Evolutionary conservation across 805 yeast species (phyloP), one percentile per base, ranked within the genome.

Genomic region (Saccharomyces kudriavzevii): DNA sequence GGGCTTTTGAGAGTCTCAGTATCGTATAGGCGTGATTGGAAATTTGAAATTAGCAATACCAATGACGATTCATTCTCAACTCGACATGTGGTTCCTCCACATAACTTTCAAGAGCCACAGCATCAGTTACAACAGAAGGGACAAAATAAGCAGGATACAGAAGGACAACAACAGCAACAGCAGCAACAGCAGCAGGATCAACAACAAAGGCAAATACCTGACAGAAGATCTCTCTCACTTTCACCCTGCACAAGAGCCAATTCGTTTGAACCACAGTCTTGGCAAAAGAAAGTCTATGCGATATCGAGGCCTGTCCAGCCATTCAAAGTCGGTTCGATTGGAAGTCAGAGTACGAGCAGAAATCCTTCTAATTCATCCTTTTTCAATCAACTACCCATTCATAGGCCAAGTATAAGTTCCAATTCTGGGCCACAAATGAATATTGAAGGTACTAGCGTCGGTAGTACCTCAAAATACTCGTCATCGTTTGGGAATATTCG

Each of bases 1-100:
- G 99, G 99, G 0, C 73, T 84, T 1, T 69, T 92, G 51, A 77
- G 81, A 54, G 78, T 88, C 5, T 82, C 94, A 0, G 94, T 89
- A 0, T 85, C 95, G 1, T 92, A 87, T 63, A 77, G 99, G 53
- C 77, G 74, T 43, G 85, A 89, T 64, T 76, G 82, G 57, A 78
- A 80, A 48, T 92, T 92, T 69, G 72, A 77, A 43, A 72, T 89
- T 22, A 35, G 22, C 43, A 35, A 35, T 35, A 35, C 43, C 9
- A 35, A 35, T 9, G 43, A 35, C 11, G 43, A 35, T n/a, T 35
- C 20, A 35, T 35, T 35, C 17, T 35, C 43, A 35, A 10, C 22
- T 17, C 22, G 43, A n/a, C 43, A 35, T 17, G 24, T 6, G 17
- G 11, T 17, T 6, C 22, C 8, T 17, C 11, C 43, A 35, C 43